phyloP scores from a whole-genome alignment of 305 asterid species.

The Petunia hybrid region DNA sequence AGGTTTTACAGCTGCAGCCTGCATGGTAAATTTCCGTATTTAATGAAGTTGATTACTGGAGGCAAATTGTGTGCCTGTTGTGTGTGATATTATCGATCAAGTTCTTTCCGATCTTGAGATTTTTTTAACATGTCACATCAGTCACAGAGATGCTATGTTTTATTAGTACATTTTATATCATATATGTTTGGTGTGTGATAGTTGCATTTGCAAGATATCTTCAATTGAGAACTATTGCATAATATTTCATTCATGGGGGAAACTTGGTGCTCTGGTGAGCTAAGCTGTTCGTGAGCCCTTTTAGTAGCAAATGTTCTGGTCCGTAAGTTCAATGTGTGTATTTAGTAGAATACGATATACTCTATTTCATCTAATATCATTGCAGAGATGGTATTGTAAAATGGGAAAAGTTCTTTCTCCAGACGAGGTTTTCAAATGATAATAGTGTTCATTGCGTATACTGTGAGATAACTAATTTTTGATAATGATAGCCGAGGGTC shows the following conservation, averaged over 20 bases:
- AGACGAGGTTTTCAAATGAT: conserved; percentile 22
- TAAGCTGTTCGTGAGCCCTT: not conserved
- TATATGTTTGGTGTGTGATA: not conserved
- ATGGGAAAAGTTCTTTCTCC: not conserved
- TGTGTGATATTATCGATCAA: not conserved
- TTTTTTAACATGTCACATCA: not conserved
- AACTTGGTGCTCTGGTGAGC: conserved; percentile 13
- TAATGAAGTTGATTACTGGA: not conserved
- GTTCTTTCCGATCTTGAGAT: not conserved
- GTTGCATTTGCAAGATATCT: conserved; percentile 14
- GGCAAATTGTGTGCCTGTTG: not conserved
- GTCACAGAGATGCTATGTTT: conserved; percentile 17
- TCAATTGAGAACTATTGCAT: not conserved
- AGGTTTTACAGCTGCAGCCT: no score
- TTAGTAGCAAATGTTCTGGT: not conserved
- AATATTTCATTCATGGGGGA: not conserved
- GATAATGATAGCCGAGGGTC: no score
- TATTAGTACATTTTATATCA: not conserved
- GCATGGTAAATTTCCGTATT: not conserved
- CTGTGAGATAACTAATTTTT: not conserved
- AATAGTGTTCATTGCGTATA: not conserved
- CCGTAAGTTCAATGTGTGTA: not conserved
- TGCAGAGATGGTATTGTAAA: not conserved
- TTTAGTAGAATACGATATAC: not conserved
- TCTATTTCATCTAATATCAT: not conserved